Percentiles rank a stretch among this genome's conserved stretches.
phyloP scores from a whole-genome alignment of 2,329 filamentous ascomycete species.

The Ilyonectria mors-panacis region DNA sequence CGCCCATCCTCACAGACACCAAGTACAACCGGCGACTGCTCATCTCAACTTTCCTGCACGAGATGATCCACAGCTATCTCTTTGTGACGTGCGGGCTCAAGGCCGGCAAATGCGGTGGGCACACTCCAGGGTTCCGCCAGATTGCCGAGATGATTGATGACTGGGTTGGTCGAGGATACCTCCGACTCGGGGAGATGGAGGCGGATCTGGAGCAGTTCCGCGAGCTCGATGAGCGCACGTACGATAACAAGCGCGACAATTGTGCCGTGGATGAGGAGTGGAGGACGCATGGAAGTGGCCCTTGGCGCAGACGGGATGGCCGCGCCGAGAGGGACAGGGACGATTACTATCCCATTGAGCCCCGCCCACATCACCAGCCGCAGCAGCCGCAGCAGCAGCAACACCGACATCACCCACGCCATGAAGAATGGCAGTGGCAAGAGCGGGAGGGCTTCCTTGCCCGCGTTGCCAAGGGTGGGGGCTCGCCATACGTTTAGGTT shows the following conservation, averaged over 20 bases:
- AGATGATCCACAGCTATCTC: constrained; percentile 77
- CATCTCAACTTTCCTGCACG: constrained; percentile 76
- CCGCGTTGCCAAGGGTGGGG: constrained; percentile 41
- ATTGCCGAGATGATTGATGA: constrained; percentile 73
- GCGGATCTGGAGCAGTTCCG: constrained; percentile 72
- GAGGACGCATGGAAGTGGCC: constrained; percentile 29
- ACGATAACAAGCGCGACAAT: constrained; percentile 43
- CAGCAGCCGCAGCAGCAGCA: neutral
- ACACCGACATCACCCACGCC: constrained; percentile 27
- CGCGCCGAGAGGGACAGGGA: constrained; percentile 27
- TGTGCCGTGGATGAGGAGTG: constrained; percentile 35
- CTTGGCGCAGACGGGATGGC: constrained; percentile 40
- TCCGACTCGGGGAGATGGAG: constrained; percentile 72
- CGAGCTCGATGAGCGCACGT: constrained; percentile 36
- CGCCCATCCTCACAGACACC: constrained; percentile 69
- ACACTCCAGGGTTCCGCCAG: constrained; percentile 71
- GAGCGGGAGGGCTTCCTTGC: constrained; percentile 53
- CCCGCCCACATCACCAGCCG: constrained; percentile 21
- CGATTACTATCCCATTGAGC: constrained; percentile 37
- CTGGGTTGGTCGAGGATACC: constrained; percentile 70
- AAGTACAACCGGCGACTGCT: constrained; percentile 73
- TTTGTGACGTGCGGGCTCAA: constrained; percentile 74
- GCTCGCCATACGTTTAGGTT: constrained; percentile 52
- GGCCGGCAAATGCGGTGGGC: constrained; percentile 69
- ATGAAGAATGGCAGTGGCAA: constrained; percentile 54